Conservation (phyloP, 179 eudicot genomes). For the Silene noctiflora region DNA sequence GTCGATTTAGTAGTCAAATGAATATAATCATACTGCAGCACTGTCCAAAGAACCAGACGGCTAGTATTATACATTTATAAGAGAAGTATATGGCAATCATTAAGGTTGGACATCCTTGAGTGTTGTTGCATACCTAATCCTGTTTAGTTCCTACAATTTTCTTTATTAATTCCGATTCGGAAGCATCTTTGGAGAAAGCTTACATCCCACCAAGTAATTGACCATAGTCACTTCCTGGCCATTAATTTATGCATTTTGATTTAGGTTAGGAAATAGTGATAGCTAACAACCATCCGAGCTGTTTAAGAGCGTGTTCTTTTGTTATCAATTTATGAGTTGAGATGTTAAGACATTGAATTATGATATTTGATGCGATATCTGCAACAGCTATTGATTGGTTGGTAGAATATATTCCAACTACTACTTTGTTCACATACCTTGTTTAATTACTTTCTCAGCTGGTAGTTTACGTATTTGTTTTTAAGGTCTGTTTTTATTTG, state of each 20-base stretch:
- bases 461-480: too few species aligned
- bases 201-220: constrained; percentile 4
- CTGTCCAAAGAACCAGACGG: constrained; percentile 24
- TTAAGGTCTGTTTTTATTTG: too few species aligned
- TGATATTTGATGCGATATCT: background rate
- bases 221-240: background rate
- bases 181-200: constrained; percentile 4
- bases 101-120: constrained; percentile 7
- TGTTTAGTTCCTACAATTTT: background rate
- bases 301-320: constrained; percentile 10
- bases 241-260: background rate
- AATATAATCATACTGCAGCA: background rate
- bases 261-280: constrained; percentile 13
- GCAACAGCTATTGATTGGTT: constrained; percentile 18
- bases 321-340: background rate
- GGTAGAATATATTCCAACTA: background rate
- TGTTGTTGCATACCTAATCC: background rate
- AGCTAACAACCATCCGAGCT: constrained; percentile 5
- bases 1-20: background rate
- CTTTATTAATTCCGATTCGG: background rate
- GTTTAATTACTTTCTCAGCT: background rate
- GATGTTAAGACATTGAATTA: background rate
- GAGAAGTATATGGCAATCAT: constrained; percentile 3
- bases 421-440: background rate
- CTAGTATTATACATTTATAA: constrained; percentile 6